Evolutionary conservation across 164 flowering plant genomes (phyloP).

Genomic region (Aristolochia californica): DNA sequence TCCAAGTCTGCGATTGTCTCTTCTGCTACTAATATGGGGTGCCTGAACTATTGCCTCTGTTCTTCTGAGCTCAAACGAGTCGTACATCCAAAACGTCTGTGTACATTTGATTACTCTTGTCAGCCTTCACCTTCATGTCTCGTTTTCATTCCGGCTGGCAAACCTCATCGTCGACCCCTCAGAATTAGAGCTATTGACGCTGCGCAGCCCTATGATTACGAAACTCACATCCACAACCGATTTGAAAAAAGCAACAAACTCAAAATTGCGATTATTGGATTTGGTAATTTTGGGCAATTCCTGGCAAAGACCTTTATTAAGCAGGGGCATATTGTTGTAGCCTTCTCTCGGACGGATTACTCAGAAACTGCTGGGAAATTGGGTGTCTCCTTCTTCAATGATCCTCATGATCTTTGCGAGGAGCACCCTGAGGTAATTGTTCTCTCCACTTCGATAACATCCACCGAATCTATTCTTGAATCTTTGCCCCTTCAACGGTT

Average conservation of each 20-base stretch:
- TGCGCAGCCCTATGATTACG: slow-evolving; percentile 24
- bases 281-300: slow-evolving; percentile 81
- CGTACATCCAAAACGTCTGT: neutral
- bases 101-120: neutral
- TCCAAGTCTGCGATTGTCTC: too few species aligned
- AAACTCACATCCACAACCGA: slow-evolving; percentile 8
- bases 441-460: slow-evolving; percentile 35
- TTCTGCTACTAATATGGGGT: too few species aligned
- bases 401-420: slow-evolving; percentile 61
- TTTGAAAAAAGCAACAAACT: slow-evolving; percentile 27
- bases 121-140: neutral
- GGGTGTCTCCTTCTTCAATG: slow-evolving; percentile 44
- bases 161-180: slow-evolving; percentile 22
- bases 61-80: too few species aligned
- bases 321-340: slow-evolving; percentile 64
- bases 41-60: too few species aligned
- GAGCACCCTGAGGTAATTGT: slow-evolving; percentile 69
- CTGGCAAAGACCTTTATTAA: slow-evolving; percentile 50
- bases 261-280: slow-evolving; percentile 66
- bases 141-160: neutral
- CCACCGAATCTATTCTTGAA: slow-evolving; percentile 35
- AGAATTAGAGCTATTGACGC: slow-evolving; percentile 32
- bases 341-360: slow-evolving; percentile 60
- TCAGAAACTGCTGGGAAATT: slow-evolving; percentile 26
- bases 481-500: slow-evolving; percentile 49